Base-by-base conservation (phyloP, 2,329 filamentous ascomycete genomes). In the Aspergillus versicolor region DNA sequence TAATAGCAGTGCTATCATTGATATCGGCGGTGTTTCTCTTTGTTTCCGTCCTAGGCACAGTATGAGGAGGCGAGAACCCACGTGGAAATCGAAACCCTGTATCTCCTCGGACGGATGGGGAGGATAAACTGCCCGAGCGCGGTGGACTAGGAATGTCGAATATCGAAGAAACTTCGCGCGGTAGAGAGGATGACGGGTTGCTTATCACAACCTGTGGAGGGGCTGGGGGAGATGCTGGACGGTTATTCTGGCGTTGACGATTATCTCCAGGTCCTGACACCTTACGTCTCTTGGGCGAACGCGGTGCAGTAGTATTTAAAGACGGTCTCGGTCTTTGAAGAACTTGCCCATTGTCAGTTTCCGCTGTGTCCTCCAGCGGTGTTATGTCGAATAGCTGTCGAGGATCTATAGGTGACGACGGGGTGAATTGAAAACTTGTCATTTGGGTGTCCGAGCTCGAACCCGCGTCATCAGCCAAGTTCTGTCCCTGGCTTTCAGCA, bases 91-190 rank as follows among this genome's bases (percentile, higher is more conserved):
- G 71, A 48, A 78, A 77, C 17, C 61, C 66, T 30, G 65, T 63
- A 21, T 62, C 58, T 19, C 47, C 55, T 30, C 62, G 67, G 13
- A 58, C 61, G 21, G 57, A 59, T 40, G 48, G 53, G 2, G 73
- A 73, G 17, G 71, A 71, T 2, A 61, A 56, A 55, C 66, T 72
- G 4, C 69, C 70, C 32, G 76, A 75, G 17, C 65, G 66, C 32
- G 77, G 75, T 15, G 78, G 76, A 22, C 77, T 79, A 30, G 65
- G 69, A 6, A 75, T 58, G 57, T 78, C 70, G 43, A 70, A 73
- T 4, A 72, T 56, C 27, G 63, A 64, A 5, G 45, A 21, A 47
- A 24, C 54, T 9, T 50, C 54, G 11, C 32, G 49, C 7, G 48
- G 34, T 17, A 42, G 44, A 52, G 63, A 49, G 17, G 61, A 58